phyloP scores from a whole-genome alignment of 169 alveolate species.

The Plasmodium billcollinsi region DNA sequence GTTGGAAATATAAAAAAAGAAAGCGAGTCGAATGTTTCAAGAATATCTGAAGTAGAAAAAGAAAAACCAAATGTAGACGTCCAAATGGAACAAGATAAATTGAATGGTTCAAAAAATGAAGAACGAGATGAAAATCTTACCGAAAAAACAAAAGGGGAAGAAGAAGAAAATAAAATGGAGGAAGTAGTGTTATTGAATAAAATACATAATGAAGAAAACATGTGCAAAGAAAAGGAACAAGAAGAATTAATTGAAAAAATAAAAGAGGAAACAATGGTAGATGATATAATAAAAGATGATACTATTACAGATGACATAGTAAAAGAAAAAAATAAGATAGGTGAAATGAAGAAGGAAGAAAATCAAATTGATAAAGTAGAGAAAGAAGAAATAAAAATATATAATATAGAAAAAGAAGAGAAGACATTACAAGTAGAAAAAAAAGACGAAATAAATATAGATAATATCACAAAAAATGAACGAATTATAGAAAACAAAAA shows the following conservation, averaged over 20 bases:
- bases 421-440: constrained; percentile 1
- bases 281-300: too few species aligned
- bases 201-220: neutral
- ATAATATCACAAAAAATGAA: neutral
- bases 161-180: neutral
- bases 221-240: neutral
- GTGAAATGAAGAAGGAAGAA: neutral
- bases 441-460: neutral
- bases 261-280: too few species aligned
- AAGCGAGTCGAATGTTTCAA: neutral
- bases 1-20: neutral
- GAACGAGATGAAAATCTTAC: neutral
- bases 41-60: constrained; percentile 4
- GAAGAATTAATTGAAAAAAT: too few species aligned
- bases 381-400: neutral
- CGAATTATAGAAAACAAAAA: constrained; percentile 1
- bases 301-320: too few species aligned
- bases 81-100: neutral
- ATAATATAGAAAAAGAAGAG: constrained; percentile 7
- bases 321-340: neutral
- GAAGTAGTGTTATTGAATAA: too few species aligned
- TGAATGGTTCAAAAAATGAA: neutral
- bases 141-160: neutral
- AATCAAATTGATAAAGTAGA: neutral
- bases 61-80: neutral